Evolutionary conservation across 345 rosid species (phyloP).

Genomic region (Eucalyptus pauciflora): DNA sequence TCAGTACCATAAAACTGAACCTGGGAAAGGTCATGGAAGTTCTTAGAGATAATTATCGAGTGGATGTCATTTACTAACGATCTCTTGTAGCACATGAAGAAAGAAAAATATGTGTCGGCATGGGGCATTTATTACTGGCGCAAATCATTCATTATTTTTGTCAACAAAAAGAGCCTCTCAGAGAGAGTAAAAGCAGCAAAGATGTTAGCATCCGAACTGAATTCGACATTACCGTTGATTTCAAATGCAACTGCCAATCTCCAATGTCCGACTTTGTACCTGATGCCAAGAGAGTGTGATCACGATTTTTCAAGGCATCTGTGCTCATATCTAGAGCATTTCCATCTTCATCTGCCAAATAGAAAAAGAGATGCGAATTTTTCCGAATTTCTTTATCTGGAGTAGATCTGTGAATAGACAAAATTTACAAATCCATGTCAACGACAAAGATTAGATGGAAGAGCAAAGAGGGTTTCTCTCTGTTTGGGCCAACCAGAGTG

Average conservation of each 20-base stretch:
- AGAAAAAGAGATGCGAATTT: conserved; percentile 64
- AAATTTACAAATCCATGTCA: neutral
- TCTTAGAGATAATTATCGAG: neutral
- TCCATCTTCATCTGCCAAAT: conserved; percentile 77
- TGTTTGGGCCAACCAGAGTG: neutral
- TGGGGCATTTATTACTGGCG: neutral
- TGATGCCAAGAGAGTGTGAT: conserved; percentile 47
- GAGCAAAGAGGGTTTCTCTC: neutral
- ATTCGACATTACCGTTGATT: conserved; percentile 37
- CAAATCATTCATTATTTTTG: neutral
- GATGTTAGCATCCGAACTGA: neutral
- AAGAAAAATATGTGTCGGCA: neutral
- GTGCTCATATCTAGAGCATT: conserved; percentile 34
- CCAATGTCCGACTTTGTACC: conserved; percentile 62
- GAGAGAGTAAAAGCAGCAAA: neutral
- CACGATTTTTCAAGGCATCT: conserved; percentile 9
- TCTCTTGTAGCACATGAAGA: neutral
- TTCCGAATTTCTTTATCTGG: conserved; percentile 34
- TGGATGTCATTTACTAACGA: neutral
- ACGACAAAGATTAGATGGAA: neutral
- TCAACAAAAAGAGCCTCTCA: neutral
- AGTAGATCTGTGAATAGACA: conserved; percentile 10
- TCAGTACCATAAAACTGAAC: neutral
- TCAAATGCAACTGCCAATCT: conserved; percentile 79
- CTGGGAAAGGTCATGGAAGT: neutral